Conservation (phyloP, 441 rosid genomes). For the Euphorbia celastroides region DNA sequence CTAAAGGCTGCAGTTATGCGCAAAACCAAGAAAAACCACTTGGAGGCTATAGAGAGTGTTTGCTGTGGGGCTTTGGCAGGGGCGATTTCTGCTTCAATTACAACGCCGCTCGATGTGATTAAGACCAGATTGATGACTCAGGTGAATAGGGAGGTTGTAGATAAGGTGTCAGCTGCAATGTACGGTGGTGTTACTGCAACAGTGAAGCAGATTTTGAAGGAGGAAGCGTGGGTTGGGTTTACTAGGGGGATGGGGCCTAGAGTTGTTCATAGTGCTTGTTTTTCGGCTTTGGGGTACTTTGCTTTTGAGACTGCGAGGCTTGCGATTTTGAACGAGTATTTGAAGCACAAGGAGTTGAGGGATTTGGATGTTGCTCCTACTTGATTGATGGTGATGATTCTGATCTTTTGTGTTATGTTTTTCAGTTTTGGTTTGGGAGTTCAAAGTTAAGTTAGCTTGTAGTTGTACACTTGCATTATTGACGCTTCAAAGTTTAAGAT, state of each 20-base stretch:
- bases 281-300: constrained; percentile 82
- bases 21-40: constrained; percentile 44
- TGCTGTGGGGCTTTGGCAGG: constrained; percentile 90
- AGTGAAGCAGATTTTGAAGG: constrained; percentile 76
- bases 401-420: background rate
- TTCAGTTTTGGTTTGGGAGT: background rate
- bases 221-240: constrained; percentile 90
- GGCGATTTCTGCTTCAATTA: constrained; percentile 78
- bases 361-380: constrained; percentile 32
- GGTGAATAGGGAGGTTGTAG: constrained; percentile 39
- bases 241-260: constrained; percentile 83
- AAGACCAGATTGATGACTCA: constrained; percentile 97
- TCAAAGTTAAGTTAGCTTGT: background rate
- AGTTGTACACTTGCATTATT: background rate
- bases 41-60: constrained; percentile 85
- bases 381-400: constrained; percentile 18
- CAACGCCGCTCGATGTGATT: constrained; percentile 85
- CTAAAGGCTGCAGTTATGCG: constrained; percentile 77
- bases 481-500: background rate
- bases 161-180: constrained; percentile 39
- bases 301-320: constrained; percentile 95
- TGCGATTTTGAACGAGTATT: constrained; percentile 58
- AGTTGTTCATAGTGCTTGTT: constrained; percentile 88
- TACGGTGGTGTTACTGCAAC: constrained; percentile 52
- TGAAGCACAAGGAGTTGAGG: constrained; percentile 52